Evolutionary conservation across 345 rosid species (phyloP), one percentile per base, ranked within the genome.

Genomic region (Brassica incana): DNA sequence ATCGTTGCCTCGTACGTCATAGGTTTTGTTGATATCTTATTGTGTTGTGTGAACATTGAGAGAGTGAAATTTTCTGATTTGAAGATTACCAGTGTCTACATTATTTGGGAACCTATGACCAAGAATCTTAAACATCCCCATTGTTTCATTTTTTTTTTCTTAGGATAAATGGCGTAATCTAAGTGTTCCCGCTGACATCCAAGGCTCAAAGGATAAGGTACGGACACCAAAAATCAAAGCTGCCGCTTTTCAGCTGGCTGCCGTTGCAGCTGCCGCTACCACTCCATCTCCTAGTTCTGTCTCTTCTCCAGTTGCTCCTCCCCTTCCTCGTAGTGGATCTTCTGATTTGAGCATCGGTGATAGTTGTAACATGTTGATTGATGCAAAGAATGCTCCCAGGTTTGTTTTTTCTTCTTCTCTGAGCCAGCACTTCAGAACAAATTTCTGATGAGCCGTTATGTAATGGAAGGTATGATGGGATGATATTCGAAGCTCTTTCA

Each of bases 111-210:
- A 6, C 61, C 5, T 66, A 74, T 36, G 48, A 73, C 5, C 56
- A 78, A n/a, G 73, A 72, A 48, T 61, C 71, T 52, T 74, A 69
- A 30, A n/a, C 60, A 80, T 35, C 67, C 71, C 66, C 15, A 16
- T 48, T 71, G 9, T 71, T 77, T 70, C 62, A 43, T 73, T 45
- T 32, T 27, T n/a, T n/a, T 10, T 27, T 71, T 59, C 5, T 10
- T 20, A 93, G 97, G 97, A 91, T 71, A 93, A 93, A 76, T 93
- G 97, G 97, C 87, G 97, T 56, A 91, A 93, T 71, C 63, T 93
- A 84, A 85, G 86, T 72, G 97, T 88, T 75, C 86, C 90, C 18
- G 76, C 84, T 61, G 70, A 87, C 58, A 85, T 83, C 63, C 88
- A 81, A 84, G 87, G 89, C 76, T 85, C 91, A 25, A 87, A 80